Base-by-base conservation (phyloP, 805 yeast species). In the Candida tibetensis region DNA sequence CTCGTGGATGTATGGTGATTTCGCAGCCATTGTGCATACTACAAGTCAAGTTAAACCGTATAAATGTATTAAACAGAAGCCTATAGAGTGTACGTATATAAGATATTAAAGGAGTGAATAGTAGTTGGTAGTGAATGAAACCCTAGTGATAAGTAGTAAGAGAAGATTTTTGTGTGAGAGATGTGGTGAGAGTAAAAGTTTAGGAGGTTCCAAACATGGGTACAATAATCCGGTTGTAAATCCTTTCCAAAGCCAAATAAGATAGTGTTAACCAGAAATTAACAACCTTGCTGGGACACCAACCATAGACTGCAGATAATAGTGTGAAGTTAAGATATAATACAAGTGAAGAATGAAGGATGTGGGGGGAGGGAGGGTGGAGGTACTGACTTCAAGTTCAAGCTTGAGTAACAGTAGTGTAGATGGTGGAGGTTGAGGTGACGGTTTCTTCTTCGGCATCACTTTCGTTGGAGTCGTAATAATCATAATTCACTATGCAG, bases 391-490 rank as follows among this genome's bases (percentile, higher is more conserved):
- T 5, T 14, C 14, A 30, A 28, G 30, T 13, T 36, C 31, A 45
- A n/a, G 38, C 36, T 21, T 23, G 25, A 18, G 74, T 61, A 27
- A 69, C 57, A 3, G 74, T 61, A 4, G 59, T 46, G 41, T 55
- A 53, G 19, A 64, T 41, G 17, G 72, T 59, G n/a, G 66, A 47
- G 4, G 71, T 60, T 15, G 69, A 55, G 9, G 75, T 67, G 19
- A 62, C 54, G 12, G 72, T 66, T 17, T 40, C 45, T 14, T 35
- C 37, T 36, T 54, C 62, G 18, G 48, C 54, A 36, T 57, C 57
- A 27, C 44, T 53, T 41, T 47, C 37, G 30, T 40, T 36, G 15
- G 13, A 21, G 25, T 26, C 34, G 53, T 62, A 60, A 58, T 65
- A 61, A 52, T 62, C 64, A 52, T 60, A 60, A 53, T 62, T 54